A percentile compares a stretch with the other conserved stretches of the same genome.
Conservation (phyloP, 2,329 filamentous ascomycete species). For the Aspergillus unguis region DNA sequence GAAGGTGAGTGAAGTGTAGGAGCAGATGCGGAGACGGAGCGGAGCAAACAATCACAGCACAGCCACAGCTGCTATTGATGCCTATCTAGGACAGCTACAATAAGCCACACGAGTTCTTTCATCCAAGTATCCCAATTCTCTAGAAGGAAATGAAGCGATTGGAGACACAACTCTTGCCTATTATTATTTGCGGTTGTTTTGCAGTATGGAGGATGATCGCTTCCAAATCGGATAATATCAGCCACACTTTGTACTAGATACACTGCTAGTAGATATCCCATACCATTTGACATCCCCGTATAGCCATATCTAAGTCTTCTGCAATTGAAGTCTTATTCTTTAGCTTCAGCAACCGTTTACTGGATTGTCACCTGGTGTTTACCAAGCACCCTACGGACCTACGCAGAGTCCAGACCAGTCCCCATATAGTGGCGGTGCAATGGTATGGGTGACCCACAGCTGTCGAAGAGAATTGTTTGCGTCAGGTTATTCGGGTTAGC, state of each 20-base stretch:
- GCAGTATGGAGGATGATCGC: too few relatives aligned
- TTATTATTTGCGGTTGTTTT: too few relatives aligned
- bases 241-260: too few relatives aligned
- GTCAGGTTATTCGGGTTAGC: too few relatives aligned
- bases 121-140: not conserved
- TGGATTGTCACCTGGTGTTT: too few relatives aligned
- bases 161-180: too few relatives aligned
- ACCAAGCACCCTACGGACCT: not conserved
- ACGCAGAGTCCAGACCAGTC: not conserved
- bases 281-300: too few relatives aligned
- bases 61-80: conserved; percentile 6
- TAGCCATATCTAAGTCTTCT: too few relatives aligned
- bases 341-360: not conserved
- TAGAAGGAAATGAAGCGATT: too few relatives aligned
- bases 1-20: not conserved
- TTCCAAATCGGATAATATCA: too few relatives aligned
- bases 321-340: not conserved
- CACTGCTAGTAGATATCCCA: too few relatives aligned
- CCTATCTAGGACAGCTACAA: not conserved
- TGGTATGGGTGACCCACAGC: not conserved
- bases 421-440: conserved; percentile 2
- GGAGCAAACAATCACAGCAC: not conserved
- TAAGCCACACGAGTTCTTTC: not conserved
- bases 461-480: not conserved
- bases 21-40: conserved; percentile 2